Conservation (phyloP, 441 rosid species). For the Erysimum pusillum region DNA sequence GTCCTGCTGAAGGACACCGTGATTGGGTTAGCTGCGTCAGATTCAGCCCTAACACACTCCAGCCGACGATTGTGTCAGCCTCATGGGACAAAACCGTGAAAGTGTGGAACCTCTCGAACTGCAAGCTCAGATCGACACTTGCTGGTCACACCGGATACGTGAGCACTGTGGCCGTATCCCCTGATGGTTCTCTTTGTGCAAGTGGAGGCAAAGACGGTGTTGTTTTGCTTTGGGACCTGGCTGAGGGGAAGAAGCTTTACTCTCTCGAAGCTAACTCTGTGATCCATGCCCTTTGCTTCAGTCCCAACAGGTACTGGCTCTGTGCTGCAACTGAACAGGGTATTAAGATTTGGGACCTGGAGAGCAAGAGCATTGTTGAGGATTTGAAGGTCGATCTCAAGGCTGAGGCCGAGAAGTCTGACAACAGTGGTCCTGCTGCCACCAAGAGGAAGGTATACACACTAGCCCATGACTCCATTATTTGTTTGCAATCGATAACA, state of each 20-base stretch:
- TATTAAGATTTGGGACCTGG: slow-evolving; percentile 96
- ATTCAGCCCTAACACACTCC: slow-evolving; percentile 75
- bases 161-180: slow-evolving; percentile 94
- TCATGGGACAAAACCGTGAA: slow-evolving; percentile 88
- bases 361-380: slow-evolving; percentile 93
- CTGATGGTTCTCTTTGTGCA: slow-evolving; percentile 94
- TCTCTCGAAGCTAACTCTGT: slow-evolving; percentile 80
- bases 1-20: slow-evolving; percentile 74
- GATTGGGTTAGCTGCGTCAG: slow-evolving; percentile 95
- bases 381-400: slow-evolving; percentile 95
- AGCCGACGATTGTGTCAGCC: slow-evolving; percentile 82
- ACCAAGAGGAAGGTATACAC: slow-evolving; percentile 46
- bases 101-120: slow-evolving; percentile 92
- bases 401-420: slow-evolving; percentile 86
- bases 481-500: background rate
- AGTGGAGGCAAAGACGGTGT: slow-evolving; percentile 98
- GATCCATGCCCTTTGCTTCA: slow-evolving; percentile 85
- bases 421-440: slow-evolving; percentile 58
- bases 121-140: slow-evolving; percentile 80
- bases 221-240: slow-evolving; percentile 92
- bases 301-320: slow-evolving; percentile 96
- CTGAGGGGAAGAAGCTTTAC: slow-evolving; percentile 90
- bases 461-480: background rate
- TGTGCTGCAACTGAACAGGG: slow-evolving; percentile 94
- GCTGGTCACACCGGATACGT: slow-evolving; percentile 84